Base-by-base conservation (phyloP, 106 monocot genomes). In the Dendrobium chrysotoxum region DNA sequence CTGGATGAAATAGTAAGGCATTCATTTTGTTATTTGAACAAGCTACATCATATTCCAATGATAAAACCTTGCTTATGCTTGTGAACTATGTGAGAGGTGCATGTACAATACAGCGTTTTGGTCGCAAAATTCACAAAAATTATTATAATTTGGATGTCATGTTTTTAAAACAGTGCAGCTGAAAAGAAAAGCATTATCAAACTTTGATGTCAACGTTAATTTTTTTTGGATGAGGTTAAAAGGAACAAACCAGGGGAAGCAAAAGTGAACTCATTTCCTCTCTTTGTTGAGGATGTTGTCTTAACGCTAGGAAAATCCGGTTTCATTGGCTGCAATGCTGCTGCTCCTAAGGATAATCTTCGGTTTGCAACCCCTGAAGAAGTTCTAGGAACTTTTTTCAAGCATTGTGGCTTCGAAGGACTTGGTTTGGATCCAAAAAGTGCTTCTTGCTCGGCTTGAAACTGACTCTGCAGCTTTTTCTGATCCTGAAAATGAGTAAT, bases 351-450 rank as follows among this genome's bases (percentile, higher is more conserved):
- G 30, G 92, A 90, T 6, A 88, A 80, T 61, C 86, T 88, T 86
- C 90, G 81, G 83, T 20, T 82, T 58, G 86, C 38, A 20, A 88
- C 86, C 0, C 86, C 92, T 35, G 77, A 84, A 20, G 89, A 92
- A 30, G 12, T 85, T 82, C 92, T 84, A 18, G 90, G 81, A 50
- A 86, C 26, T 76, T 93, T 93, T 68, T 85, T 93, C 7, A 85
- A 82, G 78, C 81, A 85, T 12, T 82, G 89, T 28, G 86, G 78
- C 75, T 85, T 93, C 3, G 88, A 90, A 21, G 90, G 93, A 54
- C 93, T 93, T 0, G 90, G 93, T 80, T 86, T 93, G 31, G 92
- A 90, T 72, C 92, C 92, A 80, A 81, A 92, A 46, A 92, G 77
- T 26, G 83, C 88, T 74, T 92, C 92, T 35, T 92, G 92, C 80